Evolutionary conservation across 2,329 filamentous ascomycete species (phyloP).

Genomic region (Hymenotorrendiella dingleyae): DNA sequence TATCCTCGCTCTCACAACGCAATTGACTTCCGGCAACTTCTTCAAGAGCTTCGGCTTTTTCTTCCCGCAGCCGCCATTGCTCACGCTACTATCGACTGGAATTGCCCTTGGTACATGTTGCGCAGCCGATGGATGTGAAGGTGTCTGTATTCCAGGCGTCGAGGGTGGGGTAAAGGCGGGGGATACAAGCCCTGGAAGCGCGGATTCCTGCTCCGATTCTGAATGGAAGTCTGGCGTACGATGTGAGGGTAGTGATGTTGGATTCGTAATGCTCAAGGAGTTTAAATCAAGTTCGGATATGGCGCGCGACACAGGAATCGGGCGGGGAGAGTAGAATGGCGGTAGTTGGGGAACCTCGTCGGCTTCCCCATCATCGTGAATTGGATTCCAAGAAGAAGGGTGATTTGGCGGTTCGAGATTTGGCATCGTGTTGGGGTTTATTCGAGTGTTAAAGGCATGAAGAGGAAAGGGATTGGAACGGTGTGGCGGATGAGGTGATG

Average conservation of each 20-base stretch:
- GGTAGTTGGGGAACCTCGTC: conserved; percentile 26
- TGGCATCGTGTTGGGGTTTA: conserved; percentile 12
- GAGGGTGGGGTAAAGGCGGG: conserved; percentile 74
- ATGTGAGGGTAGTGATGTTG: conserved; percentile 8
- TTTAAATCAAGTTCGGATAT: conserved; percentile 31
- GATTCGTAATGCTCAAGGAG: conserved; percentile 7
- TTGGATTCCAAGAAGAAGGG: conserved; percentile 13
- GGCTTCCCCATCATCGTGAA: conserved; percentile 13
- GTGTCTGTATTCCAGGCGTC: conserved; percentile 55
- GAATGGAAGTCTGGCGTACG: conserved; percentile 10
- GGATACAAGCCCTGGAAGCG: conserved; percentile 58
- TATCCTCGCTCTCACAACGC: conserved; percentile 89
- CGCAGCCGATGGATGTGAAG: conserved; percentile 31
- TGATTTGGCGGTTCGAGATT: conserved; percentile 9
- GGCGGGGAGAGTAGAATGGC: conserved; percentile 32
- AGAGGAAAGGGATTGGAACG: background rate
- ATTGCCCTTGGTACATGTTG: conserved; percentile 27
- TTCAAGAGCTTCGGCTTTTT: conserved; percentile 68
- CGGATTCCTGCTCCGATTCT: conserved; percentile 11
- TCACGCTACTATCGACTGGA: conserved; percentile 53
- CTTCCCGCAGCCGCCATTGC: conserved; percentile 49
- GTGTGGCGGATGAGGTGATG: background rate
- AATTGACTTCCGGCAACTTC: conserved; percentile 78
- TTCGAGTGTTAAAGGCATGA: conserved; percentile 1
- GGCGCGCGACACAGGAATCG: conserved; percentile 30